Percentiles rank a stretch among this genome's conserved stretches.
Conservation (phyloP, 164 flowering plant genomes). For the Saururus chinensis region DNA sequence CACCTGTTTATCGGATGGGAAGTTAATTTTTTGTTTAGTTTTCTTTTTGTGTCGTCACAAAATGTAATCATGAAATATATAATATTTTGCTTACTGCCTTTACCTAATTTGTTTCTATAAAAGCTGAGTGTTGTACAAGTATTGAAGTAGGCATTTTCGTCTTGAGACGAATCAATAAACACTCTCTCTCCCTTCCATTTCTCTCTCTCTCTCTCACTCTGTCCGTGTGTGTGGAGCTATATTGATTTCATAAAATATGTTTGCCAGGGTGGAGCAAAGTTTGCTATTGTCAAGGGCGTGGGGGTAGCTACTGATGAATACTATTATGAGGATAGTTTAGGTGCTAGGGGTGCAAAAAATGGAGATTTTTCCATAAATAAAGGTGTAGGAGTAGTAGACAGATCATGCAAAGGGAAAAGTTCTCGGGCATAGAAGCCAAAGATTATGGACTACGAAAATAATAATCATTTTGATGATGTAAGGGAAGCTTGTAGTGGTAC, state of each 20-base stretch:
- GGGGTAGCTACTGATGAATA: constrained; percentile 36
- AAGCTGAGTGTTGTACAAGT: no score
- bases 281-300: constrained; percentile 15
- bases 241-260: not conserved
- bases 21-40: no score
- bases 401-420: constrained; percentile 28
- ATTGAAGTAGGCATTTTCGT: no score
- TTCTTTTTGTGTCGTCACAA: no score
- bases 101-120: no score
- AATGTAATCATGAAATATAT: no score
- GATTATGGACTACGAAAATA: constrained; percentile 21
- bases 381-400: constrained; percentile 20
- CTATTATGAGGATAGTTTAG: constrained; percentile 43
- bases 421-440: constrained; percentile 24
- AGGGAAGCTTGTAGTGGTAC: constrained; percentile 75
- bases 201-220: no score
- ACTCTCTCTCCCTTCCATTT: no score
- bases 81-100: no score
- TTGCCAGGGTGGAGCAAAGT: constrained; percentile 24
- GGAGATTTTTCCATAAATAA: constrained; percentile 29
- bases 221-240: not conserved
- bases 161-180: no score
- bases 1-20: no score
- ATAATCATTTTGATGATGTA: constrained; percentile 32
- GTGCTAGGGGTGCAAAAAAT: constrained; percentile 56